Evolutionary conservation across 805 yeast genomes (phyloP), one percentile per base, ranked within the genome.

Genomic region (Cyberlindnera xishuangbannaensis): DNA sequence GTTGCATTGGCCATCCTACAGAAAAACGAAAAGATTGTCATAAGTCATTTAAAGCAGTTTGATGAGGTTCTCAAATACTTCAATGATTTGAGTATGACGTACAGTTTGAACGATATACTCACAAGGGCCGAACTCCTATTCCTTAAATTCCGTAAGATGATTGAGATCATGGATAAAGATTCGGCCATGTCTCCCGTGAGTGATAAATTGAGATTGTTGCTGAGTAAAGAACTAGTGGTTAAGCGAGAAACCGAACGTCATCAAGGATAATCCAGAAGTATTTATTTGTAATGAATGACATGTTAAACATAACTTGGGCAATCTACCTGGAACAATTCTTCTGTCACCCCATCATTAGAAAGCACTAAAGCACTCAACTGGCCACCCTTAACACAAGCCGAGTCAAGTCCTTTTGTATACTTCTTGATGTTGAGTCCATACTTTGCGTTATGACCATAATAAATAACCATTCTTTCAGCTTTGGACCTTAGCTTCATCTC

Each of bases 21-120:
- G 50, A 86, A 85, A 48, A 79, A 88, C 56, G 83, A 87, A 47
- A 73, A 78, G 29, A 77, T 83, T 25, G 83, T 90, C 19, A 75
- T 79, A 41, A 73, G 78, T 25, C 82, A 85, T 48, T 64, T 92
- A 39, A 65, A 65, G 20, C 76, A 78, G 41, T 90, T 92, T 60
- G 97, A 92, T 53, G 95, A 90, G 55, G 88, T 92, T 17, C 69
- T 92, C 50, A 86, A 83, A 61, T 92, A 83, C 55, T 83, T 90
- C 75, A 92, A 92, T 59, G 97, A 90, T 49, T 67, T 92, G 39
- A 77, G 85, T 31, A 81, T 81, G 65, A 71, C 78, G 3, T 65
- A 86, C 63, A 78, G 84, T 37, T 62, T 87, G 47, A 75, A 82
- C 29, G 94, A 84, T 44, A 62, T 87, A 27, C 66, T 90, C 33